A percentile compares a stretch with the other conserved stretches of the same genome.
Conservation (phyloP, 805 yeast genomes). For the Nakazawaea ambrosiae region DNA sequence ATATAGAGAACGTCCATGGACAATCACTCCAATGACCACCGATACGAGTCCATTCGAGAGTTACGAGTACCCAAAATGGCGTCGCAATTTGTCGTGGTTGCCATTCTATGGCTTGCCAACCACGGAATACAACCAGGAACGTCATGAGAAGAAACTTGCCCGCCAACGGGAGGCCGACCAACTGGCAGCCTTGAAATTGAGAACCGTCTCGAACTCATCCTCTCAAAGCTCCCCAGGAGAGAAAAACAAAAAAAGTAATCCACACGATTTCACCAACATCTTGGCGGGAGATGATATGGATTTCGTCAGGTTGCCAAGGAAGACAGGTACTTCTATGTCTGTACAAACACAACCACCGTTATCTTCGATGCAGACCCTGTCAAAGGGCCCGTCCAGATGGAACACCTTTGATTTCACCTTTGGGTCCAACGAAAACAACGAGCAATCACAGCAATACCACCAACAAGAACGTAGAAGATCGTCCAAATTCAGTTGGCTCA, state of each 20-base stretch:
- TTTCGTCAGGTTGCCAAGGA: constrained; percentile 16
- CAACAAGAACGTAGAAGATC: constrained; percentile 9
- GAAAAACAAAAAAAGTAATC: constrained; percentile 21
- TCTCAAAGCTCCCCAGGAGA: not conserved
- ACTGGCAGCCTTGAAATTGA: constrained; percentile 1
- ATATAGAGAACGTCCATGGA: constrained; percentile 78
- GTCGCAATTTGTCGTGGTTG: constrained; percentile 29
- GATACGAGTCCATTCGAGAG: constrained; percentile 18
- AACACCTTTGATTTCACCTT: not conserved
- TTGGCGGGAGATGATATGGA: constrained; percentile 18
- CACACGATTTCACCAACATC: constrained; percentile 31
- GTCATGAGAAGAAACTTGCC: not conserved
- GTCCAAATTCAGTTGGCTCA: constrained; percentile 11
- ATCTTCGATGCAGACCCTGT: not conserved
- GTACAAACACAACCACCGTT: not conserved
- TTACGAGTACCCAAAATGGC: constrained; percentile 29
- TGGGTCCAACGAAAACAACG: no score
- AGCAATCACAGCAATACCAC: constrained; percentile 2
- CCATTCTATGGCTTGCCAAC: constrained; percentile 41
- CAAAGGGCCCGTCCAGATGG: not conserved
- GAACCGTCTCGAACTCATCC: constrained; percentile 3
- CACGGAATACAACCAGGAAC: not conserved
- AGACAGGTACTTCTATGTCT: constrained; percentile 1
- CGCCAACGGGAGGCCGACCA: not conserved
- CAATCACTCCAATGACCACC: constrained; percentile 19